These are phyloP conservation scores for Aphanomyces euteiches DNA, from an alignment of 352 stramenopile genomes.

Conservation along the genomic window DNA sequence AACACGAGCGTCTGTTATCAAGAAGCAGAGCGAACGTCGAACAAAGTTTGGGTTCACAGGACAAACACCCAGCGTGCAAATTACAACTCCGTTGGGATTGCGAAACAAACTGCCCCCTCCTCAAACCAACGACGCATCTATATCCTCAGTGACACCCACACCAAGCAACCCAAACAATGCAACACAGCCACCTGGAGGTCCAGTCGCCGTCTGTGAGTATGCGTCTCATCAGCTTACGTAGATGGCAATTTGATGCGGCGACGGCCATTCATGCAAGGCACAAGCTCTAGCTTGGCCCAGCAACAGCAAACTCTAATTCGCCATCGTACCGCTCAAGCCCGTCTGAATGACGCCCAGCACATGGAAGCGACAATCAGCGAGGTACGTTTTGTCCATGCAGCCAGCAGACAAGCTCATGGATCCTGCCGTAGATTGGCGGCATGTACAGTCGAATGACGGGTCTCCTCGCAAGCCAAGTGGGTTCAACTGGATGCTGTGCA, in stretches of 20 bases:
- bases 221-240: not conserved
- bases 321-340: constrained; percentile 65
- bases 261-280: constrained; percentile 26
- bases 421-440: constrained; percentile 55
- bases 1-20: constrained; percentile 60
- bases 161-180: too few relatives aligned
- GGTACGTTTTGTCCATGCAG: constrained; percentile 34
- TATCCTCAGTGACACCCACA: not conserved
- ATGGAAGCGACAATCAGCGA: constrained; percentile 83
- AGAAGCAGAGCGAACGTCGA: constrained; percentile 65
- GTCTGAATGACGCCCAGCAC: constrained; percentile 69
- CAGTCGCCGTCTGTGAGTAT: too few relatives aligned
- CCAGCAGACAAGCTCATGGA: too few relatives aligned
- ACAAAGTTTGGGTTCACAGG: constrained; percentile 80
- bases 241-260: constrained; percentile 31
- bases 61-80: constrained; percentile 68
- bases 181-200: too few relatives aligned
- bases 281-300: constrained; percentile 52
- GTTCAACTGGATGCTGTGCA: not conserved
- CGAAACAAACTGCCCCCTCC: constrained; percentile 39
- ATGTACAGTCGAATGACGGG: constrained; percentile 86
- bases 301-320: constrained; percentile 44
- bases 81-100: constrained; percentile 72
- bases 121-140: not conserved
- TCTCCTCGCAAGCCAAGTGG: constrained; percentile 48